Percentiles rank a stretch among this genome's conserved stretches.
Conservation (phyloP, 2,329 filamentous ascomycete genomes). For the Colletotrichum navitas region DNA sequence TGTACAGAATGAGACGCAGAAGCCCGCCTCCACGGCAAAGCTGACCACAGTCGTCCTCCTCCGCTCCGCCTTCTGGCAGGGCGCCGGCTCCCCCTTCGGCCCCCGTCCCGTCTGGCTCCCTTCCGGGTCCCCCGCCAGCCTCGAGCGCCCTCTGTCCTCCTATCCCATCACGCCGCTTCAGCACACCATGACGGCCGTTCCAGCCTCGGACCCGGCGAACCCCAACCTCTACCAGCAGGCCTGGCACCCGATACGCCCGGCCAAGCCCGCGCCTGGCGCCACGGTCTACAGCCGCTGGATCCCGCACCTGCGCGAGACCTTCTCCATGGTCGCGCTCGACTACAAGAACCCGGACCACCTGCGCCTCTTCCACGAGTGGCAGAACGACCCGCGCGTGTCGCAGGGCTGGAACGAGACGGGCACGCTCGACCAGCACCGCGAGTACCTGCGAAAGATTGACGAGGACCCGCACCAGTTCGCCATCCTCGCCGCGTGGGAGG, state of each 20-base stretch:
- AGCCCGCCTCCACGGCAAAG: constrained; percentile 47
- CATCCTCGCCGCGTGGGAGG: constrained; percentile 78
- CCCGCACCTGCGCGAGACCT: constrained; percentile 80
- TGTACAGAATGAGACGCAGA: constrained; percentile 49
- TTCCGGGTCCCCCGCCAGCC: constrained; percentile 55
- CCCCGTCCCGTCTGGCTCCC: constrained; percentile 73
- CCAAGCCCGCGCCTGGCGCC: constrained; percentile 78
- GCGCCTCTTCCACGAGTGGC: constrained; percentile 81
- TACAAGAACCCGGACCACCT: constrained; percentile 74
- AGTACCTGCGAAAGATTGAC: constrained; percentile 77
- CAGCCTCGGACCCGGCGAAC: constrained; percentile 57
- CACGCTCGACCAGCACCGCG: constrained; percentile 78
- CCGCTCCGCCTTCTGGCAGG: constrained; percentile 76
- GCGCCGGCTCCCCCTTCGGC: constrained; percentile 76
- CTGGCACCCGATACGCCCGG: constrained; percentile 77
- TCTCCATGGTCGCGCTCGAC: constrained; percentile 82
- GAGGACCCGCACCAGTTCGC: constrained; percentile 79
- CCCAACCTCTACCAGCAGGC: constrained; percentile 62
- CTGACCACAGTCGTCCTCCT: constrained; percentile 58
- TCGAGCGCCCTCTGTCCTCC: constrained; percentile 55
- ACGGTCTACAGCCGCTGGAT: constrained; percentile 84
- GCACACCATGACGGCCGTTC: constrained; percentile 57
- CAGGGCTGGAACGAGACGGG: constrained; percentile 86
- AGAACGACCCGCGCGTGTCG: constrained; percentile 85
- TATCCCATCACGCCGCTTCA: constrained; percentile 64